Conservation (phyloP, 805 yeast species). For the Saturnispora saitoi region DNA sequence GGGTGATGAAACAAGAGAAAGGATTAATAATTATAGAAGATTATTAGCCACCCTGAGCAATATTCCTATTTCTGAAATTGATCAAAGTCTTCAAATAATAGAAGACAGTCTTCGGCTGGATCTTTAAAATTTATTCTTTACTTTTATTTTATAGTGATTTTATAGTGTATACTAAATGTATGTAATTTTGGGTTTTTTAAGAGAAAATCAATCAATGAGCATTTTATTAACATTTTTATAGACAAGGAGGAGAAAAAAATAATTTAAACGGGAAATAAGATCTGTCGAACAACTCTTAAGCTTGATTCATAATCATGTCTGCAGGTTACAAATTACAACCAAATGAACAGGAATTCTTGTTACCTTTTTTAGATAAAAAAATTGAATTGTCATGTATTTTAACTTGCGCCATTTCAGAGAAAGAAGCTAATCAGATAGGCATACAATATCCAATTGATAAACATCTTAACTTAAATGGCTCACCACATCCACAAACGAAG, state of each 20-base stretch:
- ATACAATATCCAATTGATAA: constrained; percentile 3
- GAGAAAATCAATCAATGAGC: background rate
- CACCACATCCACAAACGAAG: constrained; percentile 14
- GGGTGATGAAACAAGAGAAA: constrained; percentile 39
- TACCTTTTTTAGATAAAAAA: constrained; percentile 11
- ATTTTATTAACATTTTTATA: background rate
- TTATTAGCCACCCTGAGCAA: constrained; percentile 64
- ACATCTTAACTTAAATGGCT: background rate
- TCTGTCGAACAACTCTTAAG: background rate
- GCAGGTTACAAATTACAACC: constrained; percentile 10
- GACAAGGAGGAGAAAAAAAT: background rate
- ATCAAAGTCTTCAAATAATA: constrained; percentile 56
- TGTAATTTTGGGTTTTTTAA: background rate
- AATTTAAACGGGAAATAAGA: background rate
- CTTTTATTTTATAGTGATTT: background rate
- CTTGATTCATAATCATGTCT: background rate
- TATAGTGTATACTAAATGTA: background rate
- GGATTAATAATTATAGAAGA: constrained; percentile 58
- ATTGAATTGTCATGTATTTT: constrained; percentile 15
- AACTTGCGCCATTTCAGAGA: constrained; percentile 16
- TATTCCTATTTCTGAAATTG: constrained; percentile 58
- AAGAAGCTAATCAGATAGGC: constrained; percentile 11
- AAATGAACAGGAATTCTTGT: constrained; percentile 11
- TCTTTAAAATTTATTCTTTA: background rate
- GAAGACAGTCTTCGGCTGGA: constrained; percentile 22